Evolutionary conservation across 805 yeast genomes (phyloP).

Genomic region (Isabelozyma heimii): DNA sequence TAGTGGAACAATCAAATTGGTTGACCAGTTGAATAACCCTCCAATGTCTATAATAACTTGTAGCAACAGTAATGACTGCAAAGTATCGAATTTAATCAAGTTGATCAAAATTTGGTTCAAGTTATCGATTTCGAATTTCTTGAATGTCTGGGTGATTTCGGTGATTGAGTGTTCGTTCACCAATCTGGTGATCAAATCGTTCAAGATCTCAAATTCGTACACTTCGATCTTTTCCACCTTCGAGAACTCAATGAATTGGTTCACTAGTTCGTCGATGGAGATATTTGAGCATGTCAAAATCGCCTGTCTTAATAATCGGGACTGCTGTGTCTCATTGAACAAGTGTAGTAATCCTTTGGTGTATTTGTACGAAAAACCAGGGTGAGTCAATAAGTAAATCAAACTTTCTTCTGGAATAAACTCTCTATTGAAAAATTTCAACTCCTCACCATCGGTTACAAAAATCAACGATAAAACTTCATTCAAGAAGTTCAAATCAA

Average conservation of each 20-base stretch:
- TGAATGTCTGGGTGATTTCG: constrained; percentile 52
- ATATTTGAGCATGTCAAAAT: constrained; percentile 74
- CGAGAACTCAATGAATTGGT: constrained; percentile 50
- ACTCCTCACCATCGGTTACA: constrained; percentile 8
- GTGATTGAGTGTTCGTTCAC: constrained; percentile 61
- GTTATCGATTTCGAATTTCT: constrained; percentile 18
- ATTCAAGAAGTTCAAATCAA: constrained; percentile 56
- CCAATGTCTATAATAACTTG: constrained; percentile 68
- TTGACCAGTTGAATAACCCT: constrained; percentile 66
- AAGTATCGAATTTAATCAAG: constrained; percentile 38
- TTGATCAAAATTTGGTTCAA: constrained; percentile 37
- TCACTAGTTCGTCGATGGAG: constrained; percentile 59
- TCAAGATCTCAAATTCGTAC: constrained; percentile 47
- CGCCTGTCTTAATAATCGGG: constrained; percentile 76
- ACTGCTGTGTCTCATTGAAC: constrained; percentile 37
- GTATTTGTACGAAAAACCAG: constrained; percentile 67
- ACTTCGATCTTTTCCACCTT: constrained; percentile 41
- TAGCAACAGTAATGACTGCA: constrained; percentile 59
- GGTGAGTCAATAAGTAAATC: constrained; percentile 80
- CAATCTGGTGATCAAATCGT: constrained; percentile 65
- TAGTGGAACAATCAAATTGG: constrained; percentile 46
- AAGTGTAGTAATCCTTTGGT: constrained; percentile 57
- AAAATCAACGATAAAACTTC: constrained; percentile 45
- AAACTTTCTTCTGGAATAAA: constrained; percentile 58
- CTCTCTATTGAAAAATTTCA: constrained; percentile 20